phyloP scores from a whole-genome alignment of 2,329 filamentous ascomycete species.

The Neurospora sp. region DNA sequence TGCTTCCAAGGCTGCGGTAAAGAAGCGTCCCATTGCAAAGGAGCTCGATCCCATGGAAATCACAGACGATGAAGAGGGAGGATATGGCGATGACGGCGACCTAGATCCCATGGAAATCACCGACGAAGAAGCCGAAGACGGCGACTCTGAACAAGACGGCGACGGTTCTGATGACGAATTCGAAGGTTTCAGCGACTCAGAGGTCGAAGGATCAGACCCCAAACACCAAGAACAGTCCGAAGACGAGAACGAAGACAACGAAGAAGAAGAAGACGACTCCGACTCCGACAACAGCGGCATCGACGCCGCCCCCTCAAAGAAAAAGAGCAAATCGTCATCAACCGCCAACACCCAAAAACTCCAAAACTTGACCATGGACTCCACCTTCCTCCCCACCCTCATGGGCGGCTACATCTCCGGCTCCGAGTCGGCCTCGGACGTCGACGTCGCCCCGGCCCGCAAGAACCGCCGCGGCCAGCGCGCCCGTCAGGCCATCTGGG shows the following conservation, averaged over 20 bases:
- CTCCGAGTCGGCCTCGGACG: slow-evolving; percentile 59
- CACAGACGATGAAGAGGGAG: slow-evolving; percentile 14
- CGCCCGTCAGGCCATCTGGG: slow-evolving; percentile 68
- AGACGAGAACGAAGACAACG: slow-evolving; percentile 24
- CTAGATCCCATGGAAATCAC: slow-evolving; percentile 17
- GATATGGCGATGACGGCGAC: slow-evolving; percentile 10
- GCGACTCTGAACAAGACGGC: slow-evolving; percentile 25
- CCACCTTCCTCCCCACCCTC: slow-evolving; percentile 64
- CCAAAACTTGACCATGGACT: slow-evolving; percentile 20
- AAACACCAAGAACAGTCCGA: background rate
- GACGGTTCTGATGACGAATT: slow-evolving; percentile 19
- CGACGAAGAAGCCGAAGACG: slow-evolving; percentile 19
- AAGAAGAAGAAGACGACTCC: slow-evolving; percentile 17
- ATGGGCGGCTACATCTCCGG: slow-evolving; percentile 75
- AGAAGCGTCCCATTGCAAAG: slow-evolving; percentile 2
- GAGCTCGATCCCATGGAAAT: slow-evolving; percentile 25
- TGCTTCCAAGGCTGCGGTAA: slow-evolving; percentile 20
- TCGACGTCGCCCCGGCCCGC: slow-evolving; percentile 50
- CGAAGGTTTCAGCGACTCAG: background rate
- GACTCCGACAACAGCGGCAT: slow-evolving; percentile 8
- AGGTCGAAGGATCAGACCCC: background rate
- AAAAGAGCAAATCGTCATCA: slow-evolving; percentile 12
- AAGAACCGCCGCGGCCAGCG: slow-evolving; percentile 72
- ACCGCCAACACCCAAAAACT: slow-evolving; percentile 15
- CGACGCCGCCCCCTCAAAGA: slow-evolving; percentile 15